These are phyloP conservation scores for Liquidambar formosana DNA, from an alignment of 164 flowering plant genomes.

Conservation along the genomic window DNA sequence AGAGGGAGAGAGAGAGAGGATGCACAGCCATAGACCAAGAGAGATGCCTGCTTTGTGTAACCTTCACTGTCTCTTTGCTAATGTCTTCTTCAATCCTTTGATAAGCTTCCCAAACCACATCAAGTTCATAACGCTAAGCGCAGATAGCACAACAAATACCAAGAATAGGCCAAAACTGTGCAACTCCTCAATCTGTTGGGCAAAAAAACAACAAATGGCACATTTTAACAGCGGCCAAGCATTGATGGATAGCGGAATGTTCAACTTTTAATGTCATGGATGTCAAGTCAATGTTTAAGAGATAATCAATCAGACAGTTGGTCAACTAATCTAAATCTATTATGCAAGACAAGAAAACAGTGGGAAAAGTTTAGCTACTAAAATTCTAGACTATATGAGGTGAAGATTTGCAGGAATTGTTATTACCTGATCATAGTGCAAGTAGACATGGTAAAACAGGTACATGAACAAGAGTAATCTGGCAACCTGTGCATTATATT, in stretches of 20 bases:
- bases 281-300: too few species aligned
- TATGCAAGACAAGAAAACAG: too few species aligned
- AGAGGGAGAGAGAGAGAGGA: neutral
- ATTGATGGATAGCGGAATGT: too few species aligned
- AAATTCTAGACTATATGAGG: too few species aligned
- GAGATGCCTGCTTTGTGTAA: neutral
- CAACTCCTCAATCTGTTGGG: slow-evolving; percentile 28
- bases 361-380: too few species aligned
- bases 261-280: too few species aligned
- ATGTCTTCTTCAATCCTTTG: slow-evolving; percentile 35
- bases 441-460: slow-evolving; percentile 36
- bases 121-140: slow-evolving; percentile 33
- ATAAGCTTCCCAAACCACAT: slow-evolving; percentile 39
- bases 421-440: slow-evolving; percentile 38
- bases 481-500: slow-evolving; percentile 32
- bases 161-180: slow-evolving; percentile 16
- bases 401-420: neutral
- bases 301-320: too few species aligned
- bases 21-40: too few species aligned
- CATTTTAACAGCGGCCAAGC: too few species aligned
- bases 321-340: too few species aligned
- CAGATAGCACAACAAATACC: slow-evolving; percentile 25
- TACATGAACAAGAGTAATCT: slow-evolving; percentile 35
- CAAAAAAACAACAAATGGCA: neutral
- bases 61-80: slow-evolving; percentile 35